Evolutionary conservation across 805 yeast genomes (phyloP).

Genomic region (Starmerella powellii): DNA sequence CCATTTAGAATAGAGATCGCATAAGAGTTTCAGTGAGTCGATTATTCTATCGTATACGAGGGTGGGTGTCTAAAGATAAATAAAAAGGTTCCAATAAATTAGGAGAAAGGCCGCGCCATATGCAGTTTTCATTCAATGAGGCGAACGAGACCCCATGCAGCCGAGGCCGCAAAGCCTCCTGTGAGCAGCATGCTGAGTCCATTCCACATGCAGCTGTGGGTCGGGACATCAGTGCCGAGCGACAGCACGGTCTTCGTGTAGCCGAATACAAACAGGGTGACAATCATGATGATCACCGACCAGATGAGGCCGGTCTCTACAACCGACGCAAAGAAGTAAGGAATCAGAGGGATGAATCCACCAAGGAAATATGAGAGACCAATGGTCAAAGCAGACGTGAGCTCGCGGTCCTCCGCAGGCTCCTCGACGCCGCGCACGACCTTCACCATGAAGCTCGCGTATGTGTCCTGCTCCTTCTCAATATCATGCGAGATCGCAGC

Average conservation of each 20-base stretch:
- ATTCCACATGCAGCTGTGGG: constrained; percentile 39
- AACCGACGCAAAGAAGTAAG: constrained; percentile 69
- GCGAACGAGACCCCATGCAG: constrained; percentile 87
- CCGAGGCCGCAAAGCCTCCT: constrained; percentile 95
- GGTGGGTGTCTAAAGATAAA: constrained; percentile 1
- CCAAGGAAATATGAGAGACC: constrained; percentile 84
- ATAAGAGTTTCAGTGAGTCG: too few species aligned
- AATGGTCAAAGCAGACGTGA: constrained; percentile 78
- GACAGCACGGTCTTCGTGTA: constrained; percentile 73
- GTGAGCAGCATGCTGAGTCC: constrained; percentile 88
- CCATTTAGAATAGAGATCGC: too few species aligned
- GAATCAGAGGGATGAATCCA: constrained; percentile 81
- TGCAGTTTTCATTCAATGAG: constrained; percentile 39
- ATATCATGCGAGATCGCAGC: constrained; percentile 63
- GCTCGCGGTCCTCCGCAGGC: constrained; percentile 85
- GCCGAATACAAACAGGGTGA: constrained; percentile 82
- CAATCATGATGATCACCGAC: constrained; percentile 67
- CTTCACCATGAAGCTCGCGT: constrained; percentile 77
- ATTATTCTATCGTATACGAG: too few species aligned
- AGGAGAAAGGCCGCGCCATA: background rate
- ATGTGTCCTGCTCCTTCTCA: constrained; percentile 60
- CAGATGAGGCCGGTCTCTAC: constrained; percentile 67
- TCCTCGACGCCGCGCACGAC: constrained; percentile 89
- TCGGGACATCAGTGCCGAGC: constrained; percentile 65
- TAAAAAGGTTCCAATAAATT: background rate